These are phyloP conservation scores for Puccinellia tenuiflora DNA, from an alignment of 176 grass and related monocot species.

Conservation along the genomic window DNA sequence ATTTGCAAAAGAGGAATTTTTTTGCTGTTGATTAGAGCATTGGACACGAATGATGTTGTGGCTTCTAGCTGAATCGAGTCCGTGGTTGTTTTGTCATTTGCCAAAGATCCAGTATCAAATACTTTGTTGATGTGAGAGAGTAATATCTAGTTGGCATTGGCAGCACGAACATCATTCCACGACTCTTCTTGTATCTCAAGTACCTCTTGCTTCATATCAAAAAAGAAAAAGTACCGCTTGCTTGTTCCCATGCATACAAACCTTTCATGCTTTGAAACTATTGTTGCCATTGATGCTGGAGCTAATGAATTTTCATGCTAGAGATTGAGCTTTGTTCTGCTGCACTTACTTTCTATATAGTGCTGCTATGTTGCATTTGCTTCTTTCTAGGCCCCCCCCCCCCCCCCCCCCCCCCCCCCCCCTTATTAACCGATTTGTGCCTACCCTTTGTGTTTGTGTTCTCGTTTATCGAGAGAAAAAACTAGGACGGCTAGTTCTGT, in stretches of 20 bases:
- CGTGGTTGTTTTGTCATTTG: background rate
- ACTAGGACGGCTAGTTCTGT: background rate
- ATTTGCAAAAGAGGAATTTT: background rate
- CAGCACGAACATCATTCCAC: background rate
- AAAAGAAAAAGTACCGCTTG: too few relatives aligned
- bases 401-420: too few relatives aligned
- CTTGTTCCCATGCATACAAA: background rate
- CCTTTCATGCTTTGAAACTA: background rate
- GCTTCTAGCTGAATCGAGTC: too few relatives aligned
- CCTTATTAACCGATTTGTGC: background rate
- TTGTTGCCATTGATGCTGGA: background rate
- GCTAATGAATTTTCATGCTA: background rate
- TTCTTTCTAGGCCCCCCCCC: background rate
- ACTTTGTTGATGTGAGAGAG: background rate
- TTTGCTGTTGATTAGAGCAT: background rate
- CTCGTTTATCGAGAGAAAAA: background rate
- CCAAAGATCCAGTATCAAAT: background rate
- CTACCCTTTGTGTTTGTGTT: background rate
- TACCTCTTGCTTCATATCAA: too few relatives aligned
- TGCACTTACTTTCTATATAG: background rate
- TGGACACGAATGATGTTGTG: too few relatives aligned
- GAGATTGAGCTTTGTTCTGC: background rate
- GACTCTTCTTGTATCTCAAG: background rate
- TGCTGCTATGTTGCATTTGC: background rate
- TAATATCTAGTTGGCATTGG: background rate